Evolutionary conservation across 495 filamentous ascomycete genomes (phyloP), one percentile per base, ranked within the genome.

Genomic region (Lophium mytilinum): DNA sequence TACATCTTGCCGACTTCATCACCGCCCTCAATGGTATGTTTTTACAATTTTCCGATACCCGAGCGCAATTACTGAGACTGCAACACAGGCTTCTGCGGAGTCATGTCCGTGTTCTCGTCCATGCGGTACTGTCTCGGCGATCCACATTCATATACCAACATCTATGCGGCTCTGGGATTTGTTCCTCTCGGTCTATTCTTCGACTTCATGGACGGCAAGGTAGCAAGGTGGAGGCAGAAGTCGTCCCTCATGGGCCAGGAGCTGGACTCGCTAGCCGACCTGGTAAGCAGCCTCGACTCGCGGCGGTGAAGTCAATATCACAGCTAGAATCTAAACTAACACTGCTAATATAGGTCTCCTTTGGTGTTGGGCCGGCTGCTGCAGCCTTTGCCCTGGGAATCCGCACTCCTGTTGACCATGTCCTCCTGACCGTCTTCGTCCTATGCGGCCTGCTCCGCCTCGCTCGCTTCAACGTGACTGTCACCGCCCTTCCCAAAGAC

Each of bases 181-280:
- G 87, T 96, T 76, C 92, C 92, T 1, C 86, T 96, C 34, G 93
- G 91, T 2, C 79, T 97, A 3, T 96, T 96, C 76, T 98, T 98
- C 71, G 93, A 98, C 69, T 95, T 96, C 67, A 90, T 97, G 84
- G 93, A 98, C 71, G 93, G 93, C 61, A 93, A 88, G 65, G 90
- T 98, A 40, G 93, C 93, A 56, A 76, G 93, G 52, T 97, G 93
- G 94, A 80, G 94, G 66, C 84, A 88, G 71, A 97, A 96, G 81
- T 89, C 88, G 58, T 91, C 86, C 54, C 75, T 97, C 66, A 97
- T 98, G 93, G 93, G 93, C 3, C 93, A 97, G 71, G 93, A 97
- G 73, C 77, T 98, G 40, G 93, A 98, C 72, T 96, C 92, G n/a
- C 77, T 98, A 40, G 93, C 93, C 40, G 93, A 98, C 71, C 69